phyloP scores from a whole-genome alignment of 805 yeast species.

The Hanseniaspora clermontiae region DNA sequence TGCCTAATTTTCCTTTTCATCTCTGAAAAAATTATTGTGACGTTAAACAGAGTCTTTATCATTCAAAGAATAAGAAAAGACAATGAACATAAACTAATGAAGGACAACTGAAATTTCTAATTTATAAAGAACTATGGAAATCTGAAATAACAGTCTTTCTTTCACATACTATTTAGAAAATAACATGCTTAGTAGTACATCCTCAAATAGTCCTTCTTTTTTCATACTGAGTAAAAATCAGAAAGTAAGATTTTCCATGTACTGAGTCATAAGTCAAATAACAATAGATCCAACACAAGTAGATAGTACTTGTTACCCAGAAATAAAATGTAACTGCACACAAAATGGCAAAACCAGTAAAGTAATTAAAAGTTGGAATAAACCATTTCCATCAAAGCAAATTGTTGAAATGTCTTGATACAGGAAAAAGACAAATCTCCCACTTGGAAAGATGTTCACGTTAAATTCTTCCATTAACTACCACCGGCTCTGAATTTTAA shows the following conservation, averaged over 20 bases:
- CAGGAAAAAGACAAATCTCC: background rate
- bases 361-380: background rate
- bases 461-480: background rate
- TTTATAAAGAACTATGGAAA: background rate
- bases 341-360: background rate
- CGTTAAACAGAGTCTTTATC: background rate
- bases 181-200: conserved; percentile 5
- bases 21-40: background rate
- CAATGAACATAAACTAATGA: background rate
- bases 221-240: background rate
- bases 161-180: background rate
- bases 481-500: background rate
- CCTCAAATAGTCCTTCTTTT: background rate
- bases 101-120: background rate
- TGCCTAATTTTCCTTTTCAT: background rate
- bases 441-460: background rate
- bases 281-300: background rate
- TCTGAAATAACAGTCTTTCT: conserved; percentile 1
- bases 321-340: background rate
- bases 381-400: background rate
- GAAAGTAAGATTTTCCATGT: conserved; percentile 2
- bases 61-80: background rate
- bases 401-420: background rate
- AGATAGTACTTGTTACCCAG: background rate
- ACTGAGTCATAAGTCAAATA: background rate